Base-by-base conservation (phyloP, 495 filamentous ascomycete species). In the Podospora anserina region DNA sequence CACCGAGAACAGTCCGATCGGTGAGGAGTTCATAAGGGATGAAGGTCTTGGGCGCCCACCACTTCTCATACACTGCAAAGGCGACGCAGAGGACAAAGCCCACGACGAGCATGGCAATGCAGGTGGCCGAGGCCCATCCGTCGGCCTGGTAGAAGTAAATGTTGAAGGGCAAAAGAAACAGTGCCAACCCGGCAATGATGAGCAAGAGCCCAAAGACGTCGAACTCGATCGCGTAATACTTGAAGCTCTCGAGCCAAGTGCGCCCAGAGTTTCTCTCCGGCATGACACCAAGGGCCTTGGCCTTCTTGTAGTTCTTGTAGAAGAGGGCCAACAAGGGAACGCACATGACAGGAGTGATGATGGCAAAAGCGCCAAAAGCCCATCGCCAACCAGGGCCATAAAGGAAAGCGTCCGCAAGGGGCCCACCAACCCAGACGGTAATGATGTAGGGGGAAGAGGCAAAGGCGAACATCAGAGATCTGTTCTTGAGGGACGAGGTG, bases 1-100 rank as follows among this genome's bases (percentile, higher is more conserved):
- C 87, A 26, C 88, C 88, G 0, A 90, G 68, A 30, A 91, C 85
- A 62, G 89, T 91, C 54, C 88, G 87, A 66, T 90, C 85, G 65
- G 75, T 82, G 64, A 92, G 78, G 2, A 91, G 79, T 39, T 84
- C 77, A 73, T 84, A 89, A 20, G 82, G 82, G 55, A 92, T 81
- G 72, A 92, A 90, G 11, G 84, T 82, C 26, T 74, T 73, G 63
- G 84, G 83, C 13, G 89, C 82, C 59, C 83, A 66, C 74, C 74
- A 85, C 68, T 81, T 82, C 75, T 92, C 90, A 78, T 83, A 90
- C 0, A 88, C 66, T 2, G 76, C 20, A 7, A 72, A 78, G 39
- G 84, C 83, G 3, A 80, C 13, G 56, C 86, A 72, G 34, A 88
- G 77, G 5, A 89, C 68, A 0, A 88, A 78, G 20, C 80, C 85